A percentile compares a stretch with the other conserved stretches of the same genome.
Evolutionary conservation across 768 basidiomycete genomes (phyloP).

Genomic region (Hypholoma sublateritium): DNA sequence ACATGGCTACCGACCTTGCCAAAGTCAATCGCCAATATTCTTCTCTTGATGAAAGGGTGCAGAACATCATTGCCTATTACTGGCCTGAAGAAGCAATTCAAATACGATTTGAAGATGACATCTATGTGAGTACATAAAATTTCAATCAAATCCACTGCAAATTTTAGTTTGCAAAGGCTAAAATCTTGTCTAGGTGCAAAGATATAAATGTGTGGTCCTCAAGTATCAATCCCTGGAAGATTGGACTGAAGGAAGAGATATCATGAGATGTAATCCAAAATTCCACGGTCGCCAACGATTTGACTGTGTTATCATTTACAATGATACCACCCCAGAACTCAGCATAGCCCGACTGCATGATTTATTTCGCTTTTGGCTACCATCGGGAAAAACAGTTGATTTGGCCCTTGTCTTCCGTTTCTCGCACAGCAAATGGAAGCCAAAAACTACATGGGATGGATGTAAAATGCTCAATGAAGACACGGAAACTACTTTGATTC

Average conservation of each 20-base stretch:
- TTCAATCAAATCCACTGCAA: not conserved
- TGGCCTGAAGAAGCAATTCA: constrained; percentile 12
- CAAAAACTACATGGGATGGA: constrained; percentile 19
- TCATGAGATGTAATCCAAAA: constrained; percentile 23
- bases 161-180: not conserved
- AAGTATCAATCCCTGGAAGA: constrained; percentile 25
- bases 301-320: constrained; percentile 21
- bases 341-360: constrained; percentile 14
- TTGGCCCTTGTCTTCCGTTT: constrained; percentile 17
- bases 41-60: constrained; percentile 10
- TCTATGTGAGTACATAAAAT: constrained; percentile 7
- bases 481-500: constrained; percentile 11
- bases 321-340: constrained; percentile 14
- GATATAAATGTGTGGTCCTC: constrained; percentile 21
- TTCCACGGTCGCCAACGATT: constrained; percentile 19
- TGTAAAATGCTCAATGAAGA: constrained; percentile 17
- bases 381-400: constrained; percentile 19
- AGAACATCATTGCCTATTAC: constrained; percentile 11
- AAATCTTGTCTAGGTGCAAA: constrained; percentile 15
- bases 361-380: constrained; percentile 16
- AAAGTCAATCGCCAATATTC: constrained; percentile 3
- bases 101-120: constrained; percentile 14
- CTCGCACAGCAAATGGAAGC: constrained; percentile 13
- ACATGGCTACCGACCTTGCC: not conserved
- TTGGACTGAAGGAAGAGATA: constrained; percentile 23